These are phyloP conservation scores for Chytriomyces sp. DNA, from an alignment of 192 early-diverging fungal species.

Conservation along the genomic window DNA sequence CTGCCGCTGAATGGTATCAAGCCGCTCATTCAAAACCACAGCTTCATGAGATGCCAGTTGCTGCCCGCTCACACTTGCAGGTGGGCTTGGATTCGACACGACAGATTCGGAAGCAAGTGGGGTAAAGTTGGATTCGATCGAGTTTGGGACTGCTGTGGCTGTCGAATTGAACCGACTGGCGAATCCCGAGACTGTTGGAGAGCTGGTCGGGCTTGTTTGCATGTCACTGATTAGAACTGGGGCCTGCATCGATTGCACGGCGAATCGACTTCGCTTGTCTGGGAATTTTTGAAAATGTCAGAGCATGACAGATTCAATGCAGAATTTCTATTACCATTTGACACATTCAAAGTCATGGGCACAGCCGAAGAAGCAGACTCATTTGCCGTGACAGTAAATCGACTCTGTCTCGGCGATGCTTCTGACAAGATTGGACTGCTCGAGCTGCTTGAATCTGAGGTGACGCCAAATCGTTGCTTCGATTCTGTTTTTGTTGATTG, in stretches of 20 bases:
- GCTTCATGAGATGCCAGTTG: constrained; percentile 7
- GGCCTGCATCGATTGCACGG: constrained; percentile 3
- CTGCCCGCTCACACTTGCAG: not conserved
- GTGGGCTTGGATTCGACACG: not conserved
- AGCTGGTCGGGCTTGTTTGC: not conserved
- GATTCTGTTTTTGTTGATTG: not conserved
- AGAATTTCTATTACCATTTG: not conserved
- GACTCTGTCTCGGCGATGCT: constrained; percentile 35
- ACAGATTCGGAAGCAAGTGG: not conserved
- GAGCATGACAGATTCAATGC: not conserved
- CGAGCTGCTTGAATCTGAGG: constrained; percentile 8
- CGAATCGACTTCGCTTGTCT: constrained; percentile 36
- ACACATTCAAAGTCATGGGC: not conserved
- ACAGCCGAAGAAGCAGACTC: not conserved
- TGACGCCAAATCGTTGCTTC: not conserved
- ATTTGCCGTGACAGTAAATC: constrained; percentile 46
- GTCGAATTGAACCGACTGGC: not conserved
- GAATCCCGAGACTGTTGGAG: not conserved
- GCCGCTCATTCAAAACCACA: constrained; percentile 12
- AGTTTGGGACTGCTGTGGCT: not conserved
- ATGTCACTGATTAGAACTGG: not conserved
- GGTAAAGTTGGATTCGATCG: not conserved
- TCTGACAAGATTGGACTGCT: constrained; percentile 9
- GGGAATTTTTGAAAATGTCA: not conserved
- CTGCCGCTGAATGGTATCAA: constrained; percentile 27